These are phyloP conservation scores for Pseudogymnoascus sp. DNA, from an alignment of 2,329 filamentous ascomycete genomes.

Conservation along the genomic window DNA sequence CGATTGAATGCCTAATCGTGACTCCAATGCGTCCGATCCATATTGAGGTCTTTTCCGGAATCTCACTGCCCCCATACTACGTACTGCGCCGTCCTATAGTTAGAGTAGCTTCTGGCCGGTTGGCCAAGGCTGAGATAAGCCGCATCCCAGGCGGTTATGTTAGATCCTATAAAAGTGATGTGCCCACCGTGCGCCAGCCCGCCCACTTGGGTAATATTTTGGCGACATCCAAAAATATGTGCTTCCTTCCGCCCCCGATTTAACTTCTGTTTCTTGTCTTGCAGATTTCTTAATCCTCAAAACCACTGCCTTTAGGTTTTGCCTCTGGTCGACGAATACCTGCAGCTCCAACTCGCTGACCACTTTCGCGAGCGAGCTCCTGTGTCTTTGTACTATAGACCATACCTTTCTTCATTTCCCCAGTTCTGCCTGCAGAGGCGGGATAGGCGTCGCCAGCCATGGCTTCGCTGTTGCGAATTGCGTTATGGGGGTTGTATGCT, in stretches of 20 bases:
- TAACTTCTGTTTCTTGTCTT: constrained; percentile 3
- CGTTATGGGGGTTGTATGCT: constrained; percentile 1
- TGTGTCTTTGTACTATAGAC: not conserved
- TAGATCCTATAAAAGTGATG: constrained; percentile 7
- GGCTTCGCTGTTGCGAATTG: constrained; percentile 4
- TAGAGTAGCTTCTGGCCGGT: not conserved
- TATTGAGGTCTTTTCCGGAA: not conserved
- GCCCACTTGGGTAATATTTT: constrained; percentile 5
- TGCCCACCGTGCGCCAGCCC: constrained; percentile 6
- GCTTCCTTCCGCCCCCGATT: constrained; percentile 5
- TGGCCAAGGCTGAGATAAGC: constrained; percentile 9
- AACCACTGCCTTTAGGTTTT: not conserved
- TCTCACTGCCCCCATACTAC: constrained; percentile 8
- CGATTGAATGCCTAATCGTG: not conserved
- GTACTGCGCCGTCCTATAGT: not conserved
- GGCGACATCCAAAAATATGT: constrained; percentile 7
- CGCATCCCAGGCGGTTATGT: constrained; percentile 4
- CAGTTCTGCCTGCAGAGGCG: not conserved
- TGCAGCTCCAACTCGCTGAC: not conserved
- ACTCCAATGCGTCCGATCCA: not conserved
- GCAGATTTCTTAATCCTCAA: constrained; percentile 7
- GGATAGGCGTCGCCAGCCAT: constrained; percentile 5
- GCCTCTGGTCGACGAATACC: not conserved
- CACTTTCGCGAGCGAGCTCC: not conserved
- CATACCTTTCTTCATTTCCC: not conserved